Evolutionary conservation across 73 alveolate genomes (phyloP).

Genomic region (Blepharisma japonicum): DNA sequence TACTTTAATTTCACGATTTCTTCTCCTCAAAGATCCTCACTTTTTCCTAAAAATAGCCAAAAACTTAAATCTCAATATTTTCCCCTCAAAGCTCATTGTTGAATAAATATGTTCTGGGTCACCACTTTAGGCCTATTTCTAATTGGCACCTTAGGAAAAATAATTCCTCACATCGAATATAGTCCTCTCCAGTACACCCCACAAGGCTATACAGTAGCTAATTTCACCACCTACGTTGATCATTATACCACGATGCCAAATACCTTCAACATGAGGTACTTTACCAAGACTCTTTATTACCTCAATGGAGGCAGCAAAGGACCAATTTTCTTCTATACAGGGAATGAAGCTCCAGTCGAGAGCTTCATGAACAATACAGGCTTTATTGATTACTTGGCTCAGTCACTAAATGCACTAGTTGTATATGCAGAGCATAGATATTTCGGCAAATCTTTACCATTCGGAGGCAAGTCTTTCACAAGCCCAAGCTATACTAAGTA

Average conservation of each 20-base stretch:
- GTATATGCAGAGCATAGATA: constrained; percentile 37
- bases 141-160: too few relatives aligned
- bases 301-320: constrained; percentile 17
- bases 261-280: constrained; percentile 22
- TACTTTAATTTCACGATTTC: too few relatives aligned
- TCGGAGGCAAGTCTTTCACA: neutral
- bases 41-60: too few relatives aligned
- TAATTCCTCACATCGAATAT: too few relatives aligned
- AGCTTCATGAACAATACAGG: constrained; percentile 30
- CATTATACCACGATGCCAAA: constrained; percentile 18
- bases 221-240: constrained; percentile 3
- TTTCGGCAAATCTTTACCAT: constrained; percentile 30
- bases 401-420: constrained; percentile 29
- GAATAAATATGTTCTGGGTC: too few relatives aligned
- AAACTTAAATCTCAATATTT: too few relatives aligned
- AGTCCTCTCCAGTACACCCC: too few relatives aligned
- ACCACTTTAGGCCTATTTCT: too few relatives aligned
- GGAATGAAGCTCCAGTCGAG: constrained; percentile 37
- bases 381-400: constrained; percentile 22
- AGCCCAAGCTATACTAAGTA: constrained; percentile 8
- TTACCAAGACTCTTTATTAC: neutral
- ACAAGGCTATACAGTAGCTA: too few relatives aligned
- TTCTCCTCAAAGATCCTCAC: too few relatives aligned
- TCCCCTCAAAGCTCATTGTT: too few relatives aligned
- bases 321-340: constrained; percentile 38